Evolutionary conservation across 1,284 basidiomycete genomes (phyloP).

Genomic region (Ceratorhiza oryzae-sativae): DNA sequence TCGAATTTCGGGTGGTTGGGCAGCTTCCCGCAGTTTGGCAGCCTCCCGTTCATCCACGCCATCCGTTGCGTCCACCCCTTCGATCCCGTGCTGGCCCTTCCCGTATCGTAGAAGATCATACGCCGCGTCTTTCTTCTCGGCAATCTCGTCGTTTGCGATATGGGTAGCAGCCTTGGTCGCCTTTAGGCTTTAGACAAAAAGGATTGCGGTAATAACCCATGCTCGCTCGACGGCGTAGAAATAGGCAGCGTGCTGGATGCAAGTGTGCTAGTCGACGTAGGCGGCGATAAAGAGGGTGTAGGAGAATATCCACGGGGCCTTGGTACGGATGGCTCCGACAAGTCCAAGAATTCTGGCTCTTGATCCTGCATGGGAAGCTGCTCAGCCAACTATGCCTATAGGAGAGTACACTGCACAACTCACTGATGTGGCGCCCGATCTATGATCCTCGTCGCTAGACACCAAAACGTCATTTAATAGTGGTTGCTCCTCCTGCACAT

Average conservation of each 20-base stretch:
- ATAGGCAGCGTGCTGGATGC: conserved; percentile 20
- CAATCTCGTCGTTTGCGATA: conserved; percentile 34
- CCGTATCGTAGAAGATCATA: conserved; percentile 32
- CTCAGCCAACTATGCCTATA: not conserved
- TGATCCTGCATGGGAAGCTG: conserved; percentile 45
- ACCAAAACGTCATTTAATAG: conserved; percentile 24
- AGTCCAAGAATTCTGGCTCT: conserved; percentile 72
- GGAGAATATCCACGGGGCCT: conserved; percentile 38
- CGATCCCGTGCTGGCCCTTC: conserved; percentile 14
- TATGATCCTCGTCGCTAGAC: conserved; percentile 21
- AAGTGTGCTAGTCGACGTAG: conserved; percentile 34
- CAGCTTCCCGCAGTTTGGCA: conserved; percentile 61
- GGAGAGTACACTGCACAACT: not conserved
- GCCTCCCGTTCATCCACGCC: conserved; percentile 36
- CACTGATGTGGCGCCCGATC: conserved; percentile 25
- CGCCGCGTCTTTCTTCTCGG: conserved; percentile 35
- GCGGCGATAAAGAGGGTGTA: conserved; percentile 35
- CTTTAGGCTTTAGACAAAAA: conserved; percentile 30
- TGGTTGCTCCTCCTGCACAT: conserved; percentile 13
- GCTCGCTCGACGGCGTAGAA: conserved; percentile 27
- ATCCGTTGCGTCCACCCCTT: conserved; percentile 30
- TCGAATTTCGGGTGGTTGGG: conserved; percentile 67
- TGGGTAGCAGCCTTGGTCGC: conserved; percentile 36
- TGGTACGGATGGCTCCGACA: conserved; percentile 47
- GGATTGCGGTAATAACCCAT: conserved; percentile 19